phyloP scores from a whole-genome alignment of 129 eudicot genomes.

The Ambrosia artemisiifolia region DNA sequence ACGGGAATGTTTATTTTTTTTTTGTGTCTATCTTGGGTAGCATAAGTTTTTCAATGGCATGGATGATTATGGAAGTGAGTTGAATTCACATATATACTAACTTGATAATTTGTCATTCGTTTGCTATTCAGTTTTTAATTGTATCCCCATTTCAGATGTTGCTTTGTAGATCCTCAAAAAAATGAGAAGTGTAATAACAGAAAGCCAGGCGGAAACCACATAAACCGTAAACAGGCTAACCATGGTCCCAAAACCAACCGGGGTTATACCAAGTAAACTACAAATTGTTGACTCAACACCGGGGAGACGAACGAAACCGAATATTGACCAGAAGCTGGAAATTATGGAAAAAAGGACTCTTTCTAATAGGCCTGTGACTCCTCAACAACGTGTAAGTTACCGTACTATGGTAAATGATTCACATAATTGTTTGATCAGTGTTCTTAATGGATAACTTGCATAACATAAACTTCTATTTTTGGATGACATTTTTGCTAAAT shows the following conservation, averaged over 20 bases:
- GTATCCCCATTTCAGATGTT: conserved; percentile 47
- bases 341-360: conserved; percentile 28
- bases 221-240: conserved; percentile 20
- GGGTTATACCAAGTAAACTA: conserved; percentile 50
- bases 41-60: conserved; percentile 79
- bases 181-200: conserved; percentile 47
- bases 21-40: conserved; percentile 4
- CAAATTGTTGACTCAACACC: conserved; percentile 31
- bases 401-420: background rate
- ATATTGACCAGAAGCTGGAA: conserved; percentile 28
- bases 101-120: conserved; percentile 3
- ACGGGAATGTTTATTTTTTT: conserved; percentile 20
- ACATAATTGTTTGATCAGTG: background rate
- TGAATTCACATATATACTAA: conserved; percentile 10
- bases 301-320: conserved; percentile 45
- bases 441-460: background rate
- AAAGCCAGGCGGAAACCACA: conserved; percentile 39
- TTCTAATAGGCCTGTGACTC: conserved; percentile 41
- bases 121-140: conserved; percentile 33
- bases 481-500: background rate
- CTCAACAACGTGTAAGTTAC: conserved; percentile 44
- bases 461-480: background rate
- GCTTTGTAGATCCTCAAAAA: conserved; percentile 63
- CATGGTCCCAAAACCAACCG: conserved; percentile 30
- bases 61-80: conserved; percentile 95